Conservation (phyloP, 177 flowering plant species). For the Vitis hybrid region DNA sequence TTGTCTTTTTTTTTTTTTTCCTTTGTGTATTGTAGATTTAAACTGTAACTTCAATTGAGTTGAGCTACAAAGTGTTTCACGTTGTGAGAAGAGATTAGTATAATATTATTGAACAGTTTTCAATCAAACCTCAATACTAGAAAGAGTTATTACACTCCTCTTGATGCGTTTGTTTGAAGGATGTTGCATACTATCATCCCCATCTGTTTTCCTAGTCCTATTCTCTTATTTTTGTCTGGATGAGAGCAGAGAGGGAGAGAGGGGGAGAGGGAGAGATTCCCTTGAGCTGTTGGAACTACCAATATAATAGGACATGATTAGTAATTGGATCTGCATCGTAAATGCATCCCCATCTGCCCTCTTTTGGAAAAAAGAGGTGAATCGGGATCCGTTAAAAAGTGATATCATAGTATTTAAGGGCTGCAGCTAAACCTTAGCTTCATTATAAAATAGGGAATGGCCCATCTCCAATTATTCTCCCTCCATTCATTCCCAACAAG, state of each 20-base stretch:
- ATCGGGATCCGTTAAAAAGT: not conserved
- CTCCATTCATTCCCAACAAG: too few species aligned
- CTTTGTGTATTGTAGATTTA: not conserved
- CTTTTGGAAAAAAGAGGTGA: not conserved
- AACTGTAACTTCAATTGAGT: constrained; percentile 16
- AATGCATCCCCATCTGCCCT: constrained; percentile 13
- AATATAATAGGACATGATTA: constrained; percentile 20
- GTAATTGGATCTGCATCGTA: constrained; percentile 28
- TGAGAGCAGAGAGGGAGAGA: too few species aligned
- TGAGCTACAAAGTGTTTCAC: constrained; percentile 5
- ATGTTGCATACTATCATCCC: too few species aligned
- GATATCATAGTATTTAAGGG: not conserved
- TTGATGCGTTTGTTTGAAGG: too few species aligned
- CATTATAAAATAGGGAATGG: not conserved
- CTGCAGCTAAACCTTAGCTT: constrained; percentile 3
- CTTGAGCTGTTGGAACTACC: constrained; percentile 10
- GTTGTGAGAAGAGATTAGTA: constrained; percentile 11
- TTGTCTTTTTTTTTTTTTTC: not conserved
- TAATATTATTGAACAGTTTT: not conserved
- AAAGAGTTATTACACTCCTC: too few species aligned
- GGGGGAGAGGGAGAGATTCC: constrained; percentile 17
- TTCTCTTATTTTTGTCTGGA: too few species aligned
- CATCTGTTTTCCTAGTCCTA: too few species aligned
- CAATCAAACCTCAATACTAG: not conserved
- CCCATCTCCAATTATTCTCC: too few species aligned